phyloP scores from a whole-genome alignment of 306 rosid genomes.

The Ormosia semicastrata region DNA sequence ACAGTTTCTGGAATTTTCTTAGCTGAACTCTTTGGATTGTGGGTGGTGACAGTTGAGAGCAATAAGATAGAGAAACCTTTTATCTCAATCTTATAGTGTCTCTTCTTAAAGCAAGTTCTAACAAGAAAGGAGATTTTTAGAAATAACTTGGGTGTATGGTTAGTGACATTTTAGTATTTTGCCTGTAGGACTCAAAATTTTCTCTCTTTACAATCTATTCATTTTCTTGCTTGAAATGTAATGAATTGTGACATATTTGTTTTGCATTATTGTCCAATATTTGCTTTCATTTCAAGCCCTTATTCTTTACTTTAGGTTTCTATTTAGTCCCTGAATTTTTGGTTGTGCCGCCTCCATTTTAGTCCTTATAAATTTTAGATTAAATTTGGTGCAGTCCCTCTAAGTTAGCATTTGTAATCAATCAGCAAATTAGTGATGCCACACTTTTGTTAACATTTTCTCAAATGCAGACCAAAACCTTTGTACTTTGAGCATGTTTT shows the following conservation, averaged over 20 bases:
- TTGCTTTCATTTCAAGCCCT: background rate
- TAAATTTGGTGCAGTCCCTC: background rate
- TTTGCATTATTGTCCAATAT: background rate
- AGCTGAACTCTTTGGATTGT: background rate
- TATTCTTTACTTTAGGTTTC: background rate
- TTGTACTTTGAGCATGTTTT: background rate
- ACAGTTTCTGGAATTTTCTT: no score
- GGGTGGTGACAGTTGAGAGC: background rate
- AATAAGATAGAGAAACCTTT: background rate
- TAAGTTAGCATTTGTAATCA: background rate
- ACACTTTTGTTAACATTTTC: background rate
- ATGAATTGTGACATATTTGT: background rate
- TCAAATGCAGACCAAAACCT: background rate
- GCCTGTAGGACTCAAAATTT: background rate
- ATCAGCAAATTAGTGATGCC: background rate
- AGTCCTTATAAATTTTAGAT: background rate
- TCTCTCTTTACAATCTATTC: background rate
- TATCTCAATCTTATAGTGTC: background rate
- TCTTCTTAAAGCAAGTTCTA: background rate
- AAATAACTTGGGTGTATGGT: background rate
- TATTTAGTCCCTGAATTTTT: background rate
- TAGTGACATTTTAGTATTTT: background rate
- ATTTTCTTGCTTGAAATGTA: background rate
- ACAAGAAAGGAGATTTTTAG: background rate
- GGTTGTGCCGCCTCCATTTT: background rate